Conservation (phyloP, 106 monocot genomes). For the Iris macrosiphon region DNA sequence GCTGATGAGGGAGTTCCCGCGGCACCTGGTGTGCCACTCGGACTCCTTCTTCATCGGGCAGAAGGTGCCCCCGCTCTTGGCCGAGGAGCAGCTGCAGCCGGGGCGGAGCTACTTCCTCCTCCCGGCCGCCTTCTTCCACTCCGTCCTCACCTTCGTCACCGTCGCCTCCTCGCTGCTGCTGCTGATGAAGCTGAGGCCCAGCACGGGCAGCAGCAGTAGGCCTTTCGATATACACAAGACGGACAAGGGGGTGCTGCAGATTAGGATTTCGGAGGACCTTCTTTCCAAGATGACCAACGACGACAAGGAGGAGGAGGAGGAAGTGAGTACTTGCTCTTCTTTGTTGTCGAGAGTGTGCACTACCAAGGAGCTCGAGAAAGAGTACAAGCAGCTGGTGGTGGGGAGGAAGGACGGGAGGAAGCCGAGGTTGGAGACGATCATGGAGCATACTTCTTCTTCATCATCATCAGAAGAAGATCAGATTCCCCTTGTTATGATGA, state of each 20-base stretch:
- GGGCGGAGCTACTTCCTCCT: conserved; percentile 79
- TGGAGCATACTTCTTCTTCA: too few species aligned
- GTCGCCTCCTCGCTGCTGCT: conserved; percentile 44
- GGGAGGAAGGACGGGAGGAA: conserved; percentile 17
- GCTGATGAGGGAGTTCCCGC: conserved; percentile 43
- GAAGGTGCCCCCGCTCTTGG: conserved; percentile 45
- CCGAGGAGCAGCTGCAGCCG: conserved; percentile 41
- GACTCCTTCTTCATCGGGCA: conserved; percentile 71
- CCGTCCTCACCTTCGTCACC: conserved; percentile 73
- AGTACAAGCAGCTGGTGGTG: conserved; percentile 55
- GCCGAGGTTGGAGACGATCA: conserved; percentile 64
- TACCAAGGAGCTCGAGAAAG: conserved; percentile 55
- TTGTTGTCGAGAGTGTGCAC: conserved; percentile 26
- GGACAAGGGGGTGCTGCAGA: conserved; percentile 44
- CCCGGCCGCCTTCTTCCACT: conserved; percentile 67
- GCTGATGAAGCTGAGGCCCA: too few species aligned
- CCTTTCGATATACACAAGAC: conserved; percentile 62
- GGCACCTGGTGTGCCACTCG: conserved; percentile 66
- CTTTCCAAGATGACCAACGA: conserved; percentile 15
- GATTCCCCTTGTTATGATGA: too few species aligned
- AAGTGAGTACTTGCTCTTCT: too few species aligned
- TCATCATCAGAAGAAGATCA: too few species aligned
- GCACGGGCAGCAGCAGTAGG: too few species aligned
- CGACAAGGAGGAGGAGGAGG: neutral
- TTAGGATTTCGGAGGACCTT: conserved; percentile 50